Evolutionary conservation across 1,284 basidiomycete species (phyloP).

Genomic region (Boletellus sp.): DNA sequence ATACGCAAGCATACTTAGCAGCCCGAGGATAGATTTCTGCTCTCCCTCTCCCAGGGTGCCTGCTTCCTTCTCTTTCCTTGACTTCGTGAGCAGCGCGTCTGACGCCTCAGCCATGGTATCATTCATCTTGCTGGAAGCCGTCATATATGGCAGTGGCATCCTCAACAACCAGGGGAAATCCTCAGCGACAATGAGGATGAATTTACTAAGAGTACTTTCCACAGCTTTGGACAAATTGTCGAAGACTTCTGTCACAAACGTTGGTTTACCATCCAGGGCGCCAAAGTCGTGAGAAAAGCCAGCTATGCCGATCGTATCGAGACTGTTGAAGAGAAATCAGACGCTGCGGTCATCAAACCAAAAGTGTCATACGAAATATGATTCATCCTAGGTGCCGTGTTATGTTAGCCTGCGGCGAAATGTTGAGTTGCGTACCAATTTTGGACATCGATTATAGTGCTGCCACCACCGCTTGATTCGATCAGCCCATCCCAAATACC

Average conservation of each 20-base stretch:
- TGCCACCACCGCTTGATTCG: slow-evolving; percentile 31
- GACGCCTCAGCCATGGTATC: slow-evolving; percentile 45
- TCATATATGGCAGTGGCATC: slow-evolving; percentile 41
- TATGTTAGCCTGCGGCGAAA: slow-evolving; percentile 10
- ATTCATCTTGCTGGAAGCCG: slow-evolving; percentile 37
- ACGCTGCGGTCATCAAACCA: slow-evolving; percentile 7
- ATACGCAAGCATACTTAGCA: slow-evolving; percentile 12
- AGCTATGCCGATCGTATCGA: slow-evolving; percentile 58
- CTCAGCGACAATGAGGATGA: slow-evolving; percentile 40
- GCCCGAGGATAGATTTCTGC: slow-evolving; percentile 48
- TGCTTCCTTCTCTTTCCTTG: slow-evolving; percentile 39
- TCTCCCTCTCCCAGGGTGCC: slow-evolving; percentile 25
- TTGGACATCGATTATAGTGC: slow-evolving; percentile 49
- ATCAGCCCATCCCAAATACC: slow-evolving; percentile 48
- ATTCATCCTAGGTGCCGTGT: slow-evolving; percentile 44
- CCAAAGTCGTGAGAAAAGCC: slow-evolving; percentile 60
- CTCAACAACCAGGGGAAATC: slow-evolving; percentile 42
- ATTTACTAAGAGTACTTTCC: slow-evolving; percentile 23
- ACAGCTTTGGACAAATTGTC: slow-evolving; percentile 35
- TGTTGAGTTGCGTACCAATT: slow-evolving; percentile 14
- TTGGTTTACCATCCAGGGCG: slow-evolving; percentile 45
- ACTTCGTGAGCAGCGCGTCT: slow-evolving; percentile 42
- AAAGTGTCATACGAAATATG: slow-evolving; percentile 39
- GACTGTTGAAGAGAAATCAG: slow-evolving; percentile 36
- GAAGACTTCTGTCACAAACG: slow-evolving; percentile 45